Evolutionary conservation across 768 basidiomycete genomes (phyloP).

Genomic region (Postia placenta): DNA sequence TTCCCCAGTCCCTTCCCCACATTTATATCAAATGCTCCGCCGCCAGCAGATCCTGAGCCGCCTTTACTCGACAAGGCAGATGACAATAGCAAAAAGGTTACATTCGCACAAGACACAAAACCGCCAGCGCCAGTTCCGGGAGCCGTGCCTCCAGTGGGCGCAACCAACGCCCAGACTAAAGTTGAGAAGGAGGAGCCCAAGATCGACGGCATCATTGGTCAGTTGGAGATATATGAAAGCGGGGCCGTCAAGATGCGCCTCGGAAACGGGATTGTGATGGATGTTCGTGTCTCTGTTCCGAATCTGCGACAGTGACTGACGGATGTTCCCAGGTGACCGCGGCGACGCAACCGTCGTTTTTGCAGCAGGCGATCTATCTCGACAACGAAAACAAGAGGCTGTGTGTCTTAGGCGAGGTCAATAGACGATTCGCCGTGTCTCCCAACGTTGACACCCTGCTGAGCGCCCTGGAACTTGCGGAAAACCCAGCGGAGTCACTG

Average conservation of each 20-base stretch:
- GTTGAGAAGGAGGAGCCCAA: constrained; percentile 29
- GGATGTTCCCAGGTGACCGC: constrained; percentile 54
- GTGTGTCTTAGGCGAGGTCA: constrained; percentile 78
- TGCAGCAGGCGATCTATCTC: constrained; percentile 80
- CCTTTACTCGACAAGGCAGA: constrained; percentile 16
- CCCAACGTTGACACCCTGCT: constrained; percentile 79
- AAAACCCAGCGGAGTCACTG: constrained; percentile 24
- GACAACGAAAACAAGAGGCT: constrained; percentile 54
- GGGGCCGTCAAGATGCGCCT: constrained; percentile 86
- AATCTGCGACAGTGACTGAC: neutral
- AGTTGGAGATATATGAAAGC: constrained; percentile 78
- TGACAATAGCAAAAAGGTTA: constrained; percentile 44
- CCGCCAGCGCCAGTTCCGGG: constrained; percentile 30
- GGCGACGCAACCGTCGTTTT: constrained; percentile 80
- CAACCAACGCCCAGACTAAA: constrained; percentile 19
- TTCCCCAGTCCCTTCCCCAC: constrained; percentile 83
- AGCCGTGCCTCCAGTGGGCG: constrained; percentile 4
- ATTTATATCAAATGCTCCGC: constrained; percentile 40
- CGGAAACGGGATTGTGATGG: constrained; percentile 72
- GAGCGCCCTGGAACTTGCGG: constrained; percentile 52
- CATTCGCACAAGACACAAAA: constrained; percentile 61
- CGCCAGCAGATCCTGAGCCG: constrained; percentile 21
- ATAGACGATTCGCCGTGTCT: constrained; percentile 77
- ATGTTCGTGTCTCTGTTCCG: constrained; percentile 44
- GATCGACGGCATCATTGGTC: constrained; percentile 77